Conservation (phyloP, 1,284 basidiomycete species). For the Marasmius tenuissimus region DNA sequence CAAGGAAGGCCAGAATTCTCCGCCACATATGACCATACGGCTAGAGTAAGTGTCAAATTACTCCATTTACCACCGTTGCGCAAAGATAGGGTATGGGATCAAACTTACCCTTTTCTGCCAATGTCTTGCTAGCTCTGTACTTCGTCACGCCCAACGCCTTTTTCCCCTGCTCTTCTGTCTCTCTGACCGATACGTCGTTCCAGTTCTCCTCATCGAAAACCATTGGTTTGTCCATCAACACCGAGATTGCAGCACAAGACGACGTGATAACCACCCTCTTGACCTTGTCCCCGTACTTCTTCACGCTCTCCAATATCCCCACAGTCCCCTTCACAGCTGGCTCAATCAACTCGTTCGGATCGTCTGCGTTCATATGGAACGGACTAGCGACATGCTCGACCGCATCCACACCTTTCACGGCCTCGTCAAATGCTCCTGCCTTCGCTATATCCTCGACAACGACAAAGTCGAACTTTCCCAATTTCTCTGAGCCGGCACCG, state of each 20-base stretch:
- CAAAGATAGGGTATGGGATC: background rate
- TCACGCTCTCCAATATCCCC: slow-evolving; percentile 36
- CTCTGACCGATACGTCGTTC: slow-evolving; percentile 49
- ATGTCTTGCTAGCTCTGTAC: slow-evolving; percentile 45
- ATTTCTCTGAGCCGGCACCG: slow-evolving; percentile 10
- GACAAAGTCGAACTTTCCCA: slow-evolving; percentile 23
- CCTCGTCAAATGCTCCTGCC: slow-evolving; percentile 31
- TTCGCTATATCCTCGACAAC: slow-evolving; percentile 26
- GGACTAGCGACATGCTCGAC: slow-evolving; percentile 29
- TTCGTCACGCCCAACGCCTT: slow-evolving; percentile 32
- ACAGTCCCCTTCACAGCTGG: slow-evolving; percentile 45
- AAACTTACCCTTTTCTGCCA: slow-evolving; percentile 44
- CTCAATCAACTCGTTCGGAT: slow-evolving; percentile 33
- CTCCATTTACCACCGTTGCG: background rate
- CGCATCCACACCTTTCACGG: slow-evolving; percentile 28
- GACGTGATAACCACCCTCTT: slow-evolving; percentile 68
- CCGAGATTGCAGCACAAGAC: slow-evolving; percentile 55
- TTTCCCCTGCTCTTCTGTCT: slow-evolving; percentile 43
- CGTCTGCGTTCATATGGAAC: slow-evolving; percentile 14
- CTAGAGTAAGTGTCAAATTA: slow-evolving; percentile 23
- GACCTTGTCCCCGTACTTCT: slow-evolving; percentile 34
- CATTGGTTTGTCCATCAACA: slow-evolving; percentile 26
- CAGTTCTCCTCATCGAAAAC: slow-evolving; percentile 51
- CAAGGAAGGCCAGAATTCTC: slow-evolving; percentile 34
- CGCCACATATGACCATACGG: slow-evolving; percentile 45